These are phyloP conservation scores for Endocarpon pusillum DNA, from an alignment of 495 filamentous ascomycete species.

Conservation along the genomic window DNA sequence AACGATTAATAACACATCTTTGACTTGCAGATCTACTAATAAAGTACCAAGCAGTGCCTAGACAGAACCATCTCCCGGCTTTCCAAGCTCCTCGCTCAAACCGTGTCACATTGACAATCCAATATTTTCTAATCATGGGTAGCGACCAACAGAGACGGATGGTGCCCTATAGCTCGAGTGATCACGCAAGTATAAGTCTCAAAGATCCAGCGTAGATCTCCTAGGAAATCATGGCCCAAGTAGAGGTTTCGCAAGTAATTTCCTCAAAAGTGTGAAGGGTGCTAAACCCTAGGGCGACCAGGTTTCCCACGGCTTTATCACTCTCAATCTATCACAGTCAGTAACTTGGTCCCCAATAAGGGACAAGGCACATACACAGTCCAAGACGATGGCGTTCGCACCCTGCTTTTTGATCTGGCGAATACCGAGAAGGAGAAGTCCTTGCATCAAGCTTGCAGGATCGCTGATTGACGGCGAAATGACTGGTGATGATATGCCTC, in stretches of 20 bases:
- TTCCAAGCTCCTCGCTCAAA: too few relatives aligned
- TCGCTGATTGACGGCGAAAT: slow-evolving; percentile 53
- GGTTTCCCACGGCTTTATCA: slow-evolving; percentile 51
- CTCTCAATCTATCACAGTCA: slow-evolving; percentile 37
- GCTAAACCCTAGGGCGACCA: slow-evolving; percentile 61
- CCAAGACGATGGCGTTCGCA: slow-evolving; percentile 49
- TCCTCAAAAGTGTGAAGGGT: slow-evolving; percentile 66
- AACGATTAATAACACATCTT: too few relatives aligned
- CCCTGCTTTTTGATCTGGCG: slow-evolving; percentile 66
- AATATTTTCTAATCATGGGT: neutral
- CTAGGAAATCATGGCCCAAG: slow-evolving; percentile 43
- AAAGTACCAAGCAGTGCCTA: too few relatives aligned
- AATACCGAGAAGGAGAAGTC: slow-evolving; percentile 63
- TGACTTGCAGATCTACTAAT: too few relatives aligned
- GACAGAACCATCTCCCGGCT: too few relatives aligned
- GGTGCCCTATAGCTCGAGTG: too few relatives aligned
- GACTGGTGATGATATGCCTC: slow-evolving; percentile 68
- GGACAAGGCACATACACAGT: slow-evolving; percentile 42
- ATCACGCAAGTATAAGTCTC: too few relatives aligned
- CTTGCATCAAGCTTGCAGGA: slow-evolving; percentile 57
- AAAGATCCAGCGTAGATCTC: too few relatives aligned
- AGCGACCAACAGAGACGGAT: slow-evolving; percentile 6
- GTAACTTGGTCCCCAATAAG: neutral
- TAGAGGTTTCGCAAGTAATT: slow-evolving; percentile 57
- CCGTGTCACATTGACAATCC: too few relatives aligned